A percentile compares a stretch with the other conserved stretches of the same genome.
Evolutionary conservation across 352 stramenopile genomes (phyloP).

Genomic region (Globisporangium cylindrosporum): DNA sequence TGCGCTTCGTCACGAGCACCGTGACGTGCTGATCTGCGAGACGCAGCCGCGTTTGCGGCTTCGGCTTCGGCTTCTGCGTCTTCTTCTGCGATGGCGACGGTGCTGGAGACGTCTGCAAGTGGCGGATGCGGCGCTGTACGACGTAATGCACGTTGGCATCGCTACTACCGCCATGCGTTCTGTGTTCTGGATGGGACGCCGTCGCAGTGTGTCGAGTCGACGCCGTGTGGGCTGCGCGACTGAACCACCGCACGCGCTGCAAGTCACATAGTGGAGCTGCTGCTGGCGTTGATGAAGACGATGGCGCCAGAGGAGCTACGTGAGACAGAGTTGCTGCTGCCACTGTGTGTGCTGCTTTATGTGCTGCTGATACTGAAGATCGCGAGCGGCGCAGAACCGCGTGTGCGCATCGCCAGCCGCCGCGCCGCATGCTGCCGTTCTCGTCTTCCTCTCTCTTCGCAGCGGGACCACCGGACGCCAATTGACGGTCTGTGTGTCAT

Average conservation of each 20-base stretch:
- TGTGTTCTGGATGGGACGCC: neutral
- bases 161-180: neutral
- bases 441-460: neutral
- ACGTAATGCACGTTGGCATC: neutral
- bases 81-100: slow-evolving; percentile 9
- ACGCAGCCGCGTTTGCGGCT: slow-evolving; percentile 18
- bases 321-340: neutral
- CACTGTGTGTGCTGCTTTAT: neutral
- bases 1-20: slow-evolving; percentile 34
- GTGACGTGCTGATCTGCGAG: slow-evolving; percentile 32
- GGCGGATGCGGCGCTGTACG: slow-evolving; percentile 8
- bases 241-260: slow-evolving; percentile 14
- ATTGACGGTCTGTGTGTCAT: neutral
- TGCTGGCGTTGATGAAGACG: neutral
- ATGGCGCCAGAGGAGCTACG: neutral
- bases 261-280: neutral
- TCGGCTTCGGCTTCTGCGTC: slow-evolving; percentile 8
- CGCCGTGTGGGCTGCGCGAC: slow-evolving; percentile 11
- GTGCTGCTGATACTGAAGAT: neutral
- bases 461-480: slow-evolving; percentile 1
- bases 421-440: slow-evolving; percentile 9
- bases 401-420: slow-evolving; percentile 15
- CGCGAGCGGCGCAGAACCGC: neutral
- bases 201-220: neutral
- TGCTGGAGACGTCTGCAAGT: neutral